These are phyloP conservation scores for Osmanthus fragrans DNA, from an alignment of 257 asterid species.

Conservation along the genomic window DNA sequence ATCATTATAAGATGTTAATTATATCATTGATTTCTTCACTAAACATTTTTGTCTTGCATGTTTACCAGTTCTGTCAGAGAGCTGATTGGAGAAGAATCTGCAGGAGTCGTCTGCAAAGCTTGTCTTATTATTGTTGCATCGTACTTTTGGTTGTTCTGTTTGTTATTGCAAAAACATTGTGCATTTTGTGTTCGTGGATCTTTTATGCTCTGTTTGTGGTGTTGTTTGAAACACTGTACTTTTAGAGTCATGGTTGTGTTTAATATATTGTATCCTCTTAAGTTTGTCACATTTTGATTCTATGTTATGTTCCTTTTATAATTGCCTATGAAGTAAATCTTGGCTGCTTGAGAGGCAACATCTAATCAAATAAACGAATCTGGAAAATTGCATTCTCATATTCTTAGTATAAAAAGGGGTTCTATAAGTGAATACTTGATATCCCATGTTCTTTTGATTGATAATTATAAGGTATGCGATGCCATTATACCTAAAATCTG, in stretches of 20 bases:
- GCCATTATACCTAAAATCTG: no score
- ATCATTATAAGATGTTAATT: neutral
- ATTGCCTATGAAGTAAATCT: neutral
- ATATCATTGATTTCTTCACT: neutral
- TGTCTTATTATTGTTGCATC: slow-evolving; percentile 12
- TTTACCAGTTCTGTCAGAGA: slow-evolving; percentile 34
- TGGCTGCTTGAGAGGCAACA: neutral
- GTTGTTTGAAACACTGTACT: slow-evolving; percentile 9
- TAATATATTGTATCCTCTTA: neutral
- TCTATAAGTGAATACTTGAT: no score
- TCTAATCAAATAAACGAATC: no score
- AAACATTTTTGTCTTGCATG: neutral
- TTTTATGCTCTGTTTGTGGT: neutral
- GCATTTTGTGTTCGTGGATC: slow-evolving; percentile 1
- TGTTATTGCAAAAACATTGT: slow-evolving; percentile 9
- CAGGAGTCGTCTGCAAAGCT: slow-evolving; percentile 26
- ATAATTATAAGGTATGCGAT: no score
- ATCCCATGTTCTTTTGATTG: no score
- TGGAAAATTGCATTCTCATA: no score
- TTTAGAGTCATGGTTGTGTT: slow-evolving; percentile 12
- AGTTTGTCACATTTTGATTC: neutral
- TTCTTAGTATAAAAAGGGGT: no score
- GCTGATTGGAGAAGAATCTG: slow-evolving; percentile 30
- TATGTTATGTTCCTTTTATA: neutral
- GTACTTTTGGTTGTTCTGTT: slow-evolving; percentile 21